Evolutionary conservation across 1,284 basidiomycete species (phyloP), one percentile per base, ranked within the genome.

Genomic region (Malassezia globosa): DNA sequence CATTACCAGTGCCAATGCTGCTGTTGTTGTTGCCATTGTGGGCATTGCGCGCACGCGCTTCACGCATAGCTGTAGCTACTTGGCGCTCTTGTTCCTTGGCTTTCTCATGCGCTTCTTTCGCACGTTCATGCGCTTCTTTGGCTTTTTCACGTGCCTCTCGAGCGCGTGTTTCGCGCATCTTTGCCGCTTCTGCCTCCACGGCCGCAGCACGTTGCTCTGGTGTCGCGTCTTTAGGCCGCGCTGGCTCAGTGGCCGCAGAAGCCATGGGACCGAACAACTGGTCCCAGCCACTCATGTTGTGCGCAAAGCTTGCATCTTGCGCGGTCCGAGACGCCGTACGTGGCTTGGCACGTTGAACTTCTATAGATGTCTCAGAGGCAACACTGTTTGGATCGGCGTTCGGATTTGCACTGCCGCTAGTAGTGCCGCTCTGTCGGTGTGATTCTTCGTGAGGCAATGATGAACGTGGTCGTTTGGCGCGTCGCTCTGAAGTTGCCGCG

Each of bases 251-350:
- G 18, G 33, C n/a, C 35, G 49, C 11, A 5, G n/a, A n/a, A 2
- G 39, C 24, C 14, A 52, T 47, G n/a, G 34, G 26, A n/a, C 50
- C 50, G 43, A 52, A 52, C 36, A 52, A 24, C 36, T 52, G 44
- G 45, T 52, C 50, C 50, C 50, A 52, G 4, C 50, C 50, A 24
- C 44, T 47, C 50, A 52, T 52, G 25, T 46, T 47, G 8, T 37
- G 31, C 25, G n/a, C 44, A 21, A 52, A 52, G 3, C 37, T 27
- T 26, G 49, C 37, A 29, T 45, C 31, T 16, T 40, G 16, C 18
- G 33, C 16, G 8, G 36, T 21, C 2, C 21, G 35, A n/a, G 26
- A 26, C 33, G 23, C 38, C 13, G 16, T 31, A 16, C 29, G 29
- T 31, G 29, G 29, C 29, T 31, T 31, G n/a, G n/a, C n/a, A n/a